Percentiles rank a stretch among this genome's conserved stretches.
Conservation (phyloP, 345 rosid species). For the Laguncularia racemosa region DNA sequence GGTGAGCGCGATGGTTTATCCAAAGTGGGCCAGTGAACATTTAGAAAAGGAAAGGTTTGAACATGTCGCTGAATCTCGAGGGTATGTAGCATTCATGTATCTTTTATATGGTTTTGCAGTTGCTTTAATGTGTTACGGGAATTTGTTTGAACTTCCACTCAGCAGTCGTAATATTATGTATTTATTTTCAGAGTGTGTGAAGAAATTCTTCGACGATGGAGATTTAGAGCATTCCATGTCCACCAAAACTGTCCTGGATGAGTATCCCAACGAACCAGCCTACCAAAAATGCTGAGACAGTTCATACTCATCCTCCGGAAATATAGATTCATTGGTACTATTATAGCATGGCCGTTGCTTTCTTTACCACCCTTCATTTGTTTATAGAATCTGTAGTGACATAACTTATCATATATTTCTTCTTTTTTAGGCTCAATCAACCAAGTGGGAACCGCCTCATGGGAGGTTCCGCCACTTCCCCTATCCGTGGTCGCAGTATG, state of each 20-base stretch:
- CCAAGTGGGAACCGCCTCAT: constrained; percentile 74
- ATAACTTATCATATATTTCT: neutral
- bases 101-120: neutral
- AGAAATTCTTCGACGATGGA: constrained; percentile 48
- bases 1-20: constrained; percentile 50
- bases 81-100: constrained; percentile 21
- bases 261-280: constrained; percentile 58
- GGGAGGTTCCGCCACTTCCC: constrained; percentile 53
- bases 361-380: neutral
- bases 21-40: constrained; percentile 63
- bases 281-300: constrained; percentile 36
- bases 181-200: constrained; percentile 62
- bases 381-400: neutral
- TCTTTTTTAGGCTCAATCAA: constrained; percentile 35
- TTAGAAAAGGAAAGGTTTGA: constrained; percentile 44
- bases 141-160: too few relatives aligned
- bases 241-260: constrained; percentile 45
- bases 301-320: constrained; percentile 43
- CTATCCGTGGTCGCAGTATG: constrained; percentile 67
- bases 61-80: constrained; percentile 51
- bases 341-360: neutral
- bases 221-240: constrained; percentile 41
- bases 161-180: too few relatives aligned
- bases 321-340: constrained; percentile 47
- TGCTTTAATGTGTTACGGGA: too few relatives aligned